Conservation (phyloP, 768 basidiomycete genomes). For the Leccinum disarticulatum region DNA sequence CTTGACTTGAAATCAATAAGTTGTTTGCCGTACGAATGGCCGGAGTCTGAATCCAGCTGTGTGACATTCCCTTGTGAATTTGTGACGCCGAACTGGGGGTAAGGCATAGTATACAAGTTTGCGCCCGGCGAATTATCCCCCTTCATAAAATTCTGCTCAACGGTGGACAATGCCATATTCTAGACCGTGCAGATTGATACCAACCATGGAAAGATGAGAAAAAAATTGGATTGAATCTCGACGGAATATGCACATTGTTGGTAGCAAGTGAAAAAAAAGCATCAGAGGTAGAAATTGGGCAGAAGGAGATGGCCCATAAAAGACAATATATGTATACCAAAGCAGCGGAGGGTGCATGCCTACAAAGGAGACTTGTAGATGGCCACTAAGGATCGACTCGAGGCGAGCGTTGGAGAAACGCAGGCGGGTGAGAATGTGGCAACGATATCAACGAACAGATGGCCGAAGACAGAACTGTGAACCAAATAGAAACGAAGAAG, state of each 20-base stretch:
- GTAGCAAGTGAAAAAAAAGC: slow-evolving; percentile 37
- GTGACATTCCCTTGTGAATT: too few relatives aligned
- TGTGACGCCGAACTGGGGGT: too few relatives aligned
- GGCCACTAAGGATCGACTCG: slow-evolving; percentile 63
- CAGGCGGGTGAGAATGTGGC: slow-evolving; percentile 53
- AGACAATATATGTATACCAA: slow-evolving; percentile 39
- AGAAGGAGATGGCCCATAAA: slow-evolving; percentile 32
- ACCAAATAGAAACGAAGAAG: slow-evolving; percentile 24
- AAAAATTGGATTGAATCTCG: slow-evolving; percentile 37
- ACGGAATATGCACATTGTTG: slow-evolving; percentile 48
- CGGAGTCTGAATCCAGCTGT: too few relatives aligned
- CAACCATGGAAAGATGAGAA: slow-evolving; percentile 5
- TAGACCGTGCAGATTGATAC: not conserved
- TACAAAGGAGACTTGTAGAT: slow-evolving; percentile 36
- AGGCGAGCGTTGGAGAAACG: slow-evolving; percentile 47
- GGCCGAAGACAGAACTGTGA: slow-evolving; percentile 20
- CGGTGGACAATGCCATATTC: not conserved
- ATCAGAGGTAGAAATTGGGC: slow-evolving; percentile 35
- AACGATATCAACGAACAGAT: slow-evolving; percentile 52
- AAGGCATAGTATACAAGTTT: not conserved
- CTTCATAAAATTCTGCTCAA: slow-evolving; percentile 7
- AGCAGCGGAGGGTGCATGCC: slow-evolving; percentile 34
- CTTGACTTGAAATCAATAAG: too few relatives aligned
- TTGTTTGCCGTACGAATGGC: too few relatives aligned
- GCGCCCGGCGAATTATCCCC: not conserved